phyloP scores from a whole-genome alignment of 441 rosid species.

The Viola pubescens region DNA sequence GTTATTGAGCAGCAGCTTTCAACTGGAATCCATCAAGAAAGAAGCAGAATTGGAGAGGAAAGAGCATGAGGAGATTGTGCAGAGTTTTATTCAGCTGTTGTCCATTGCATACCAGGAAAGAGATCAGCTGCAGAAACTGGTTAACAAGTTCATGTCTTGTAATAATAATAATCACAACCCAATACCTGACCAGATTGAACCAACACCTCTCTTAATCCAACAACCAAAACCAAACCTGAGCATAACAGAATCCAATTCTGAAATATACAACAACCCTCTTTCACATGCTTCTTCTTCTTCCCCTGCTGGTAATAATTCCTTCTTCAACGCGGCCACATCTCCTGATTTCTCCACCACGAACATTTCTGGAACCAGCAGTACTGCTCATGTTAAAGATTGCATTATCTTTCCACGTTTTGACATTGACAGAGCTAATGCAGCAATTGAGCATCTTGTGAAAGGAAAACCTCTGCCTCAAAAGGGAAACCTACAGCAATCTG shows the following conservation, averaged over 20 bases:
- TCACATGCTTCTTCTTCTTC: background rate
- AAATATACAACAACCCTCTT: background rate
- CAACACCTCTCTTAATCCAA: background rate
- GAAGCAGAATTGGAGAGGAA: background rate
- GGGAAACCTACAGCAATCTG: background rate
- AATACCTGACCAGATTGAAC: background rate
- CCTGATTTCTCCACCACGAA: slow-evolving; percentile 7
- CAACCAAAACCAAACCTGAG: background rate
- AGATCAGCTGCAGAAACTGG: background rate
- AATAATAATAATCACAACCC: background rate
- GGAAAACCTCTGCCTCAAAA: background rate
- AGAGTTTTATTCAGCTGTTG: background rate
- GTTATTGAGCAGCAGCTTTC: no score
- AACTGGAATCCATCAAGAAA: no score
- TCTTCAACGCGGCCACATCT: background rate
- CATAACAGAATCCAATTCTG: background rate
- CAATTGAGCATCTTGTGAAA: background rate
- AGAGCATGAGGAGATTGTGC: background rate
- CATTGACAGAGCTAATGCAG: slow-evolving; percentile 1
- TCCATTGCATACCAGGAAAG: background rate
- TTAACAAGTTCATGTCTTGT: background rate
- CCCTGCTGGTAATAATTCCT: background rate
- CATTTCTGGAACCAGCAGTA: background rate
- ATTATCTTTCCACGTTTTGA: background rate
- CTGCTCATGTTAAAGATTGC: background rate